Evolutionary conservation across 257 asterid species (phyloP).

Genomic region (Cruciata laevipes): DNA sequence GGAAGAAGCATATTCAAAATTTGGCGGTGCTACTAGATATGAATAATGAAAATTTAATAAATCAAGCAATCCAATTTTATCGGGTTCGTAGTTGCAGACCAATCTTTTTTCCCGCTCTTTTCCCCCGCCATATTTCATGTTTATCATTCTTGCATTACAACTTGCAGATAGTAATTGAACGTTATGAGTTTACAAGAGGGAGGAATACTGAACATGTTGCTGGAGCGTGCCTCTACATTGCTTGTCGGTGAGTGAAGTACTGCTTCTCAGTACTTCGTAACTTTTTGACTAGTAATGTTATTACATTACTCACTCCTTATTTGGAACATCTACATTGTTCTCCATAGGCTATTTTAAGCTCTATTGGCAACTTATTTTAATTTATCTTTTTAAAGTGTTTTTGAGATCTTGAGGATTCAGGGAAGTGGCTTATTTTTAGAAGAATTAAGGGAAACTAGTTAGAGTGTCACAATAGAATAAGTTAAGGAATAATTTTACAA

Average conservation of each 20-base stretch:
- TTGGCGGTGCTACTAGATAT: constrained; percentile 18
- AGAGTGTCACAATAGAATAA: neutral
- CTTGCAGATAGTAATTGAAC: constrained; percentile 60
- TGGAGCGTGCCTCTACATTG: constrained; percentile 83
- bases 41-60: constrained; percentile 7
- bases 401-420: neutral
- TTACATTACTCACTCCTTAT: neutral
- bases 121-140: neutral
- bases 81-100: constrained; percentile 1
- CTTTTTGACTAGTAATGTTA: too few relatives aligned
- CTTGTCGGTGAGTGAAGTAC: constrained; percentile 50
- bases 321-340: neutral
- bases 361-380: neutral
- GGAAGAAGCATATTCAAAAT: constrained; percentile 14
- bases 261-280: too few relatives aligned
- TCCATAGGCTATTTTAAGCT: neutral
- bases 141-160: constrained; percentile 12
- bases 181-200: constrained; percentile 67
- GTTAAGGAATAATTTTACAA: neutral
- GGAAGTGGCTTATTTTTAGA: neutral
- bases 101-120: neutral
- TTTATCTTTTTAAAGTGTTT: neutral
- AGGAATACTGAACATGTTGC: constrained; percentile 79
- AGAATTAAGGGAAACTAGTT: neutral
- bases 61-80: constrained; percentile 15